A percentile compares a stretch with the other conserved stretches of the same genome.
Evolutionary conservation across 768 basidiomycete species (phyloP).

Genomic region (Leccinum broughii): DNA sequence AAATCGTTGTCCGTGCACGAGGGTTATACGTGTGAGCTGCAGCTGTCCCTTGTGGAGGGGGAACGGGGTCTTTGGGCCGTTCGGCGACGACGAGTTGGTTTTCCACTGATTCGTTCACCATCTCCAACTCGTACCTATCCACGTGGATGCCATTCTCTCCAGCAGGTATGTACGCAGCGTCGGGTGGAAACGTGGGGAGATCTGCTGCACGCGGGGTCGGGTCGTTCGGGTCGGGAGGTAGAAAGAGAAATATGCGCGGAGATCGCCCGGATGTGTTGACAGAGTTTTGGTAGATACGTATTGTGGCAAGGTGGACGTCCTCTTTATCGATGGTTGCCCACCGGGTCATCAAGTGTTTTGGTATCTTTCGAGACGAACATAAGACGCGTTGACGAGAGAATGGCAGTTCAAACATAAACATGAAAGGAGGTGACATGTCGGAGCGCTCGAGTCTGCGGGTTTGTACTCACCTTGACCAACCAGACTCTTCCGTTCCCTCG

Average conservation of each 20-base stretch:
- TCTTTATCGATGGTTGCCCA: background rate
- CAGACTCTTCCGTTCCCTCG: background rate
- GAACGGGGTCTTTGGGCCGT: background rate
- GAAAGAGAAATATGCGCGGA: background rate
- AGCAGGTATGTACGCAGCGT: background rate
- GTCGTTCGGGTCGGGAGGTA: background rate
- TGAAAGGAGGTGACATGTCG: background rate
- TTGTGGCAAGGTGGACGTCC: background rate
- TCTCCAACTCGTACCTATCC: background rate
- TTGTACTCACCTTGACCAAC: background rate
- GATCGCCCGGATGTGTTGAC: background rate
- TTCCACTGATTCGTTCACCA: background rate
- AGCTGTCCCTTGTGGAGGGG: background rate
- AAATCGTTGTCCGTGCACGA: conserved; percentile 72
- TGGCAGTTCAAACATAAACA: no score
- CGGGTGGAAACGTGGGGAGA: background rate
- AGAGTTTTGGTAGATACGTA: background rate
- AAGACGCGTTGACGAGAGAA: background rate
- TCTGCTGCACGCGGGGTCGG: background rate
- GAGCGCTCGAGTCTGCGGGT: background rate
- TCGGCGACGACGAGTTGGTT: background rate
- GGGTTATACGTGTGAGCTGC: conserved; percentile 40
- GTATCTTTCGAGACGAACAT: background rate
- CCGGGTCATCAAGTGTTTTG: background rate
- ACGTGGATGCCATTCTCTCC: background rate